A percentile compares a stretch with the other conserved stretches of the same genome.
phyloP scores from a whole-genome alignment of 345 rosid species.

The Eucalyptus shirleyi region DNA sequence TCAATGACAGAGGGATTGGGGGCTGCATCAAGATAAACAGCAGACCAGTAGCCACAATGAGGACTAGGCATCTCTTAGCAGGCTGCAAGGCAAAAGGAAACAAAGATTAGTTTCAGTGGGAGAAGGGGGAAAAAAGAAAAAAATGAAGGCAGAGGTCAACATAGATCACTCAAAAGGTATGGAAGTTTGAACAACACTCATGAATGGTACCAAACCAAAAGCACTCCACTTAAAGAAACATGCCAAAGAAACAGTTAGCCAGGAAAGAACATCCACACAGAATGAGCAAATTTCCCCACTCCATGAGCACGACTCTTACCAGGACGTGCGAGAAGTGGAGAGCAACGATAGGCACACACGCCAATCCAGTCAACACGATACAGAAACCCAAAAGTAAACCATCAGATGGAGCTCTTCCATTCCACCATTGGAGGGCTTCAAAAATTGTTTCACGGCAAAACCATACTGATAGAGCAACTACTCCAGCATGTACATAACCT shows the following conservation, averaged over 20 bases:
- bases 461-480: conserved; percentile 87
- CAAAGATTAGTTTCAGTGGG: background rate
- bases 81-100: conserved; percentile 32
- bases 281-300: background rate
- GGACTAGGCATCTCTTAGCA: conserved; percentile 85
- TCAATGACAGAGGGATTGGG: conserved; percentile 78
- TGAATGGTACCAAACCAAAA: background rate
- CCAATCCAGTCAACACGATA: conserved; percentile 71
- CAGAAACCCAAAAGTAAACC: conserved; percentile 92
- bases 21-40: conserved; percentile 93
- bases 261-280: background rate
- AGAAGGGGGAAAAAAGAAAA: background rate
- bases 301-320: conserved; percentile 28
- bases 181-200: background rate
- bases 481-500: conserved; percentile 78
- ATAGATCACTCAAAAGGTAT: background rate
- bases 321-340: conserved; percentile 87
- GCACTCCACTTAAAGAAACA: background rate
- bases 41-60: conserved; percentile 84
- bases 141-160: background rate
- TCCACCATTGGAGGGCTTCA: conserved; percentile 97
- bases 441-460: conserved; percentile 93
- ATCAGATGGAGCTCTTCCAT: conserved; percentile 89
- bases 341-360: conserved; percentile 83
- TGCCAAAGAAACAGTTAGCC: background rate